Base-by-base conservation (phyloP, 2,329 filamentous ascomycete genomes). In the Colletotrichum filicis region DNA sequence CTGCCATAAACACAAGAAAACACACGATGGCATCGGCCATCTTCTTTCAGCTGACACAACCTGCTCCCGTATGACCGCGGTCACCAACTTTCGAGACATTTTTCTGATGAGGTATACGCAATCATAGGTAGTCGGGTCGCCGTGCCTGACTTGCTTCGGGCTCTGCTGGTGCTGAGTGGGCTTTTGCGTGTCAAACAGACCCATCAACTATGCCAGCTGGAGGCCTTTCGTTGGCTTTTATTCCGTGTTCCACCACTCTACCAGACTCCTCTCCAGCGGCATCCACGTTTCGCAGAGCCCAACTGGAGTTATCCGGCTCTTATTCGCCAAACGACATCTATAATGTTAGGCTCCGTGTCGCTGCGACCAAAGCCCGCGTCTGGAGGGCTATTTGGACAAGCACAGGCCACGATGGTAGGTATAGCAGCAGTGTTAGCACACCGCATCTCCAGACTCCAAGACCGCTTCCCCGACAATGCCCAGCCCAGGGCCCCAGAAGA, bases 151-250 rank as follows among this genome's bases (percentile, higher is more conserved):
- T 24, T 61, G 11, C 19, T 42, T 64, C 52, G 49, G 62, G 62
- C 61, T 9, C 22, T 55, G 16, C 57, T 52, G 14, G 69, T 46
- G 65, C 4, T 19, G 16, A 7, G 37, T 42, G 32, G 12, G 7
- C 9, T 9, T 5, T 32, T 19, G 32, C 37, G 3, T 8, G 37
- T 46, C 42, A 53, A 53, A 37, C 24, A 28, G 58, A 63, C 42
- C 30, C 53, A 32, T n/a, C 35, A 24, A 61, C 32, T 53, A 37
- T 72, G 59, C 52, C 53, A 58, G n/a, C 42, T 72, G 66, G 53
- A 64, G 28, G 64, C 58, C 52, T 68, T 57, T 63, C 52, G 53
- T 63, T 56, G 64, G 58, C 46, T 53, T 53, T 58, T 37, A 19
- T 49, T 49, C 42, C 9, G 42, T 11, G 42, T 49, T 22, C 42